phyloP scores from a whole-genome alignment of 2,329 filamentous ascomycete species.

The Colletotrichum aenigma region DNA sequence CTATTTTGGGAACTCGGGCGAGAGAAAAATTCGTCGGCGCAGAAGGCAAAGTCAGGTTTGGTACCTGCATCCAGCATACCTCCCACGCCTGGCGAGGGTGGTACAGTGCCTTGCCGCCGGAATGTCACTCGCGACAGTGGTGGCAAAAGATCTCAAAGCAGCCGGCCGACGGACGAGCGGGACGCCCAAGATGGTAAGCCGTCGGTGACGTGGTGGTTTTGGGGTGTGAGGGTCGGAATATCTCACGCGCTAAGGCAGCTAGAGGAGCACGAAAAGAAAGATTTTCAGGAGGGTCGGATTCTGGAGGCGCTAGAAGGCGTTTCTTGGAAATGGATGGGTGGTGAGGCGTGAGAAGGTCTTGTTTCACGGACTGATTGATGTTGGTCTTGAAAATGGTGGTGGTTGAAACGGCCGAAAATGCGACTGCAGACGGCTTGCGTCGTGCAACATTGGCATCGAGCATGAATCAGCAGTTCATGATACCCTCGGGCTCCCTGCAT shows the following conservation, averaged over 20 bases:
- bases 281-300: conserved; percentile 5
- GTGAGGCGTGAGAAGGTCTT: neutral
- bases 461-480: neutral
- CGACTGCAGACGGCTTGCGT: neutral
- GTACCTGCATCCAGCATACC: conserved; percentile 14
- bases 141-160: neutral
- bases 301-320: neutral
- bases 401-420: neutral
- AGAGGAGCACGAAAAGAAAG: neutral
- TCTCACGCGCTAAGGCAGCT: neutral
- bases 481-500: neutral
- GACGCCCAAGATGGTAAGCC: conserved; percentile 7
- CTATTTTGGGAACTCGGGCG: neutral
- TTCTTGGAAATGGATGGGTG: neutral
- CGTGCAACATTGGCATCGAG: neutral
- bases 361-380: neutral
- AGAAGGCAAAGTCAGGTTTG: neutral
- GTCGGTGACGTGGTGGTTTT: neutral
- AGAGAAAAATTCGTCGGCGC: neutral
- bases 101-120: neutral
- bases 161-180: neutral
- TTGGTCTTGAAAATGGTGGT: neutral
- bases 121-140: neutral
- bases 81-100: neutral
- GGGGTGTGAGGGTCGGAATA: neutral